Conservation (phyloP, 2,329 filamentous ascomycete genomes). For the Calonectria ilicicola region DNA sequence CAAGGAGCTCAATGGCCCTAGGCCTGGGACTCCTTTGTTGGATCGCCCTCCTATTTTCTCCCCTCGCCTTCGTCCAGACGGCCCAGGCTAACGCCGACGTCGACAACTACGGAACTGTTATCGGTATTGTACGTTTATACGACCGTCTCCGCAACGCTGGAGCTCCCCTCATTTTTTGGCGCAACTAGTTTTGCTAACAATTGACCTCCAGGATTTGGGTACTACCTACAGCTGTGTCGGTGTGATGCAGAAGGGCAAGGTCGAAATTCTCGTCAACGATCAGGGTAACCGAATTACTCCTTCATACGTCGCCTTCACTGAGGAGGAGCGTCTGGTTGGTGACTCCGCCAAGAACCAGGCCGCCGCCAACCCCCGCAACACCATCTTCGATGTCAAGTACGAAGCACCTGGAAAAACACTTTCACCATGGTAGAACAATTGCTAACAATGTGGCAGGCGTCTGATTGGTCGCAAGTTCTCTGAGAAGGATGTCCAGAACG, state of each 20-base stretch:
- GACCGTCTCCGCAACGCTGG: neutral
- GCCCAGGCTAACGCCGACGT: slow-evolving; percentile 76
- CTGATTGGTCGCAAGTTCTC: slow-evolving; percentile 86
- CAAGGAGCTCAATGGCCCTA: slow-evolving; percentile 78
- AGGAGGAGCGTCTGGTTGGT: slow-evolving; percentile 96
- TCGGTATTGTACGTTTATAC: slow-evolving; percentile 82
- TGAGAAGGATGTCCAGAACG: slow-evolving; percentile 89
- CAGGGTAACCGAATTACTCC: slow-evolving; percentile 97
- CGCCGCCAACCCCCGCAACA: slow-evolving; percentile 80
- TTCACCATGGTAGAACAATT: neutral
- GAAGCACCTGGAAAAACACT: slow-evolving; percentile 48
- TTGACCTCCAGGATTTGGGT: slow-evolving; percentile 74
- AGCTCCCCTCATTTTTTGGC: neutral
- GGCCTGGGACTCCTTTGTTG: slow-evolving; percentile 92
- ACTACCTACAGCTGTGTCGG: slow-evolving; percentile 92
- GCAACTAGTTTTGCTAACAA: slow-evolving; percentile 27
- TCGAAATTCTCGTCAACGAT: slow-evolving; percentile 96
- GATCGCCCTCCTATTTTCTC: slow-evolving; percentile 88
- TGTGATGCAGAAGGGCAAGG: slow-evolving; percentile 96
- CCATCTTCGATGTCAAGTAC: slow-evolving; percentile 87
- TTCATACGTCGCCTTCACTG: slow-evolving; percentile 95
- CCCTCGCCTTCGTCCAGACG: slow-evolving; percentile 85
- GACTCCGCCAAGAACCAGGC: slow-evolving; percentile 98
- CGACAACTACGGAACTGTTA: slow-evolving; percentile 87
- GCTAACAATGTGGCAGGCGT: slow-evolving; percentile 65